Evolutionary conservation across 169 alveolate genomes (phyloP).

Genomic region (Eimeria tenella): DNA sequence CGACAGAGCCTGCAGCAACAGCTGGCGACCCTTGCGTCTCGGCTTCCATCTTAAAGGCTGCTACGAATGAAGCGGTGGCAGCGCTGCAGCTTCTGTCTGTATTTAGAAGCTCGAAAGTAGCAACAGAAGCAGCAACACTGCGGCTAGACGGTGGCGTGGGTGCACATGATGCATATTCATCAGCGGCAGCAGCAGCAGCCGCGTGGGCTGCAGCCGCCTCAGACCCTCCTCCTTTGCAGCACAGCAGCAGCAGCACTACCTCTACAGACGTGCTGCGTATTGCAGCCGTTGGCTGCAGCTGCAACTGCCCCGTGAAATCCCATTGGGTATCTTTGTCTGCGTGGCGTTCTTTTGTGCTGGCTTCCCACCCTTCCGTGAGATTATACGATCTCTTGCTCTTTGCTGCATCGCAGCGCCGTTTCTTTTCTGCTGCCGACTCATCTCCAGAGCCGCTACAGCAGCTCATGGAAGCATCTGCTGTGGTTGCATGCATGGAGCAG

Average conservation of each 20-base stretch:
- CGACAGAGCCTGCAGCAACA: not conserved
- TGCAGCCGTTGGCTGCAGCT: constrained; percentile 14
- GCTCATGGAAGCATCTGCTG: constrained; percentile 34
- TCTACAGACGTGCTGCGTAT: constrained; percentile 7
- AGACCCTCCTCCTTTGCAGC: not conserved
- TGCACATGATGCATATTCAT: not conserved
- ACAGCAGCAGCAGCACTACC: not conserved
- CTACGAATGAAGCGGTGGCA: not conserved
- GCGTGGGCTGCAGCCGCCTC: not conserved
- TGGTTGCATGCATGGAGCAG: constrained; percentile 38
- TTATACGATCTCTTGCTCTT: not conserved
- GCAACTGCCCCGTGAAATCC: constrained; percentile 9
- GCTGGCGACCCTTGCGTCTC: not conserved
- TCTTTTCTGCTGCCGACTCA: constrained; percentile 1
- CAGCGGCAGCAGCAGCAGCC: constrained; percentile 15
- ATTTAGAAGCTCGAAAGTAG: not conserved
- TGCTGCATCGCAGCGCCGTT: not conserved
- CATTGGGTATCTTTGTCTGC: constrained; percentile 32
- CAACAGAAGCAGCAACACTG: not conserved
- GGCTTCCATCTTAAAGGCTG: not conserved
- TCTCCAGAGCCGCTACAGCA: constrained; percentile 40
- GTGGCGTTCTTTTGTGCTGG: not conserved
- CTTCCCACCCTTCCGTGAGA: constrained; percentile 20
- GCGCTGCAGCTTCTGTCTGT: constrained; percentile 29
- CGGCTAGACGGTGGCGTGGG: not conserved